Evolutionary conservation across 495 filamentous ascomycete species (phyloP).

Genomic region (Penicillium cinerascens): DNA sequence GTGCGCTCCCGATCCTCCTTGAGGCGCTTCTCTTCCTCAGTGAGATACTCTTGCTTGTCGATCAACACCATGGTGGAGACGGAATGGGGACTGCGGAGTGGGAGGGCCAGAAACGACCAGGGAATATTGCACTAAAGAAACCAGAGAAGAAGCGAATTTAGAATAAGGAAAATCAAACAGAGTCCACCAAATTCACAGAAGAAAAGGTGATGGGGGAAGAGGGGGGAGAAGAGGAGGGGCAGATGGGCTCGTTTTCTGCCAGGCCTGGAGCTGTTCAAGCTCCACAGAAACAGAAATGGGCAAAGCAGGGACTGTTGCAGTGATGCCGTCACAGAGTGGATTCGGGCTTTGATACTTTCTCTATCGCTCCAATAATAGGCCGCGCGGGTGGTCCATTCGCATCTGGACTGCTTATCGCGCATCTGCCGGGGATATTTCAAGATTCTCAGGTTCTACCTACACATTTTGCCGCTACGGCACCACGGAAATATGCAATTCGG

Average conservation of each 20-base stretch:
- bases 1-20: constrained; percentile 68
- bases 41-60: constrained; percentile 77
- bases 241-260: not conserved
- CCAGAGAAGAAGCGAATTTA: not conserved
- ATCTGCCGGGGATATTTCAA: not conserved
- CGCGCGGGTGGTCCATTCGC: not conserved
- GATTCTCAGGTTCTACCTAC: not conserved
- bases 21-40: constrained; percentile 82
- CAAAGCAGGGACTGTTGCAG: constrained; percentile 7
- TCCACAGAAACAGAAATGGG: not conserved
- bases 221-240: constrained; percentile 2
- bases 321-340: constrained; percentile 17
- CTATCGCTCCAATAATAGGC: constrained; percentile 7
- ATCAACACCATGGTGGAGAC: constrained; percentile 71
- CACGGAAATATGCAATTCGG: not conserved
- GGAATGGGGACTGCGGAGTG: constrained; percentile 1
- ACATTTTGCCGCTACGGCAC: not conserved
- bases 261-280: not conserved
- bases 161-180: not conserved
- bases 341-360: not conserved
- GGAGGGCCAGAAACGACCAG: not conserved
- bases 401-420: constrained; percentile 6
- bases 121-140: not conserved
- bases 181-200: not conserved
- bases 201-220: constrained; percentile 1